Evolutionary conservation across 129 eudicot genomes (phyloP).

Genomic region (Centaurea solstitialis): DNA sequence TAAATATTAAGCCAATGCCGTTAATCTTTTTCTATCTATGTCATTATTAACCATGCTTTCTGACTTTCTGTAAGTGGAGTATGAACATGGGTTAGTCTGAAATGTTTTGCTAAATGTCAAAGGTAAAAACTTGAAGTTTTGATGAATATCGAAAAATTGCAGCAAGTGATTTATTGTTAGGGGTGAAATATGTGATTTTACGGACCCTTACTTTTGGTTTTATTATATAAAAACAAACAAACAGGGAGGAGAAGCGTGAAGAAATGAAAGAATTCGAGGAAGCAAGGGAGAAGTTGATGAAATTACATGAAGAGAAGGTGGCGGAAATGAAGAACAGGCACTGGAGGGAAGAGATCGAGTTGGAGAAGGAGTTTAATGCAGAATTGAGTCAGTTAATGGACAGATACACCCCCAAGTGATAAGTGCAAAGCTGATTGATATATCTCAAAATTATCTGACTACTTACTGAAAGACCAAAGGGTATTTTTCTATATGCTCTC

Average conservation of each 20-base stretch:
- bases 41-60: neutral
- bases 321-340: slow-evolving; percentile 49
- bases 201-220: no score
- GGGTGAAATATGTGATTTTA: no score
- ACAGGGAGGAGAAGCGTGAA: slow-evolving; percentile 45
- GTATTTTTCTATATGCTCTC: neutral
- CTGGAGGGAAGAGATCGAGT: slow-evolving; percentile 49
- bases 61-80: neutral
- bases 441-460: neutral
- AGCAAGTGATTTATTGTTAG: neutral
- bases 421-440: neutral
- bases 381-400: slow-evolving; percentile 51
- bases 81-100: neutral
- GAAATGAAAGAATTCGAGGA: slow-evolving; percentile 53
- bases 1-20: neutral
- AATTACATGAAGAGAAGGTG: slow-evolving; percentile 40
- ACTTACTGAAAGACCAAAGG: neutral
- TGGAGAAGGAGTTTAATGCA: slow-evolving; percentile 60
- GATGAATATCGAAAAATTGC: no score
- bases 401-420: slow-evolving; percentile 47
- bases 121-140: no score
- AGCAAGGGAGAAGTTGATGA: slow-evolving; percentile 51
- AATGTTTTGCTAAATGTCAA: no score
- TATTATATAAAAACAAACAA: neutral
- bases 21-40: neutral